Base-by-base conservation (phyloP, 768 basidiomycete genomes). In the Dioszegia hungarica region DNA sequence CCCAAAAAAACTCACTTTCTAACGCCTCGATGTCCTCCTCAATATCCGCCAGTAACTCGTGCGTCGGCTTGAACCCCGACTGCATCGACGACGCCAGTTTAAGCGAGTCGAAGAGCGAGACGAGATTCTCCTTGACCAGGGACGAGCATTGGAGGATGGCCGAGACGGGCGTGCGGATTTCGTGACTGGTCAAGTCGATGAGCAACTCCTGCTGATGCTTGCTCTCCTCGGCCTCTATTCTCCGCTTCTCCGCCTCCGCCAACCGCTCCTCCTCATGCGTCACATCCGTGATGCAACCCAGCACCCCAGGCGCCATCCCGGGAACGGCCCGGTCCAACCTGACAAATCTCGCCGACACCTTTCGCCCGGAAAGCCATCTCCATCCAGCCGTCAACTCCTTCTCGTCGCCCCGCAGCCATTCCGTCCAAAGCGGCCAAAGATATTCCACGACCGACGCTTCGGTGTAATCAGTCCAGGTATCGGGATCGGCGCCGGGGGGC, bases 181-280 rank as follows among this genome's bases (percentile, higher is more conserved):
- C 75, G 59, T 77, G 75, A 27, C 63, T 68, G 22, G 75, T 76
- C 5, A 76, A 52, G 45, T 77, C 77, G 55, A 77, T 74, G 39
- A 76, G 57, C 15, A 76, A 60, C 38, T 77, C 77, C 45, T 76
- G 75, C 57, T 75, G 74, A 43, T 67, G 63, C 44, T 67, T 68
- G 39, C 60, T 62, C 36, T 68, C 72, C 41, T 75, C 74, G 5
- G 74, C 74, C 46, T 73, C 68, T 20, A 57, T 33, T 43, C 68
- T 56, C 34, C 64, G 22, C 19, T 65, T 52, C 50, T 75, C 68
- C 17, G 72, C 70, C 25, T 67, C 68, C 10, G 56, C 38, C 24
- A 73, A 24, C 11, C 68, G 50, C 38, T 69, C 61, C 54, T 69
- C 69, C 33, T 73, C 71, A 37, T 68, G 52, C 1, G 70, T 67